Base-by-base conservation (phyloP, 1,284 basidiomycete species). In the Fistulinella cinereoalba region DNA sequence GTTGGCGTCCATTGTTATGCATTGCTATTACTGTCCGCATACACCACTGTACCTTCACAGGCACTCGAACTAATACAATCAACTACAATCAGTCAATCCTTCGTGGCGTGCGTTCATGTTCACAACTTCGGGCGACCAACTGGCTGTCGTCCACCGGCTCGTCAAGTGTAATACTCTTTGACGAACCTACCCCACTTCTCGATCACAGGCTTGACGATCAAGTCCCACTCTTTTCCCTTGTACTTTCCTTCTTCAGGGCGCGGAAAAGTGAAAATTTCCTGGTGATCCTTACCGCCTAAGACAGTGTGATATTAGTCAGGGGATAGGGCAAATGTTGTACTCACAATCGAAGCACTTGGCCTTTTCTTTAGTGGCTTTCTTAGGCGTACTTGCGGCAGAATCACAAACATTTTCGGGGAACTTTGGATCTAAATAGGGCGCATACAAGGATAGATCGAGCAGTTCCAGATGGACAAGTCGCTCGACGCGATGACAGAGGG, bases 391-490 rank as follows among this genome's bases (percentile, higher is more conserved):
- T 6, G 41, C 18, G 11, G 11, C 16, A 21, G 44, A 27, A 24
- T 41, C 31, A 10, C 21, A 49, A 10, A 45, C 51, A 12, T 51
- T 56, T 21, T 67, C 57, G 12, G 70, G 72, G 57, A 68, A 89
- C 12, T 56, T 61, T 6, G 74, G 63, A 37, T 80, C 64, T 6
- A 88, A 69, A 59, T 90, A 87, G 3, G 75, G 74, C n/a, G 67
- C 57, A 43, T 81, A 74, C 33, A 76, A 61, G 8, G 73, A 75
- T 31, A 90, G 60, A 61, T 91, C 88, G 4, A 77, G 73, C 6
- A 91, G 72, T 60, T 91, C 88, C 21, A 89, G 71, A 56, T 90
- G 88, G 31, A 90, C 77, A 13, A 91, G 74, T 31, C 85, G 70
- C 61, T 91, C 88, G 65, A 76, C 50, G 37, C 71, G 66, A 50